Conservation (phyloP, 2,329 filamentous ascomycete genomes). For the Penicillium sp. region DNA sequence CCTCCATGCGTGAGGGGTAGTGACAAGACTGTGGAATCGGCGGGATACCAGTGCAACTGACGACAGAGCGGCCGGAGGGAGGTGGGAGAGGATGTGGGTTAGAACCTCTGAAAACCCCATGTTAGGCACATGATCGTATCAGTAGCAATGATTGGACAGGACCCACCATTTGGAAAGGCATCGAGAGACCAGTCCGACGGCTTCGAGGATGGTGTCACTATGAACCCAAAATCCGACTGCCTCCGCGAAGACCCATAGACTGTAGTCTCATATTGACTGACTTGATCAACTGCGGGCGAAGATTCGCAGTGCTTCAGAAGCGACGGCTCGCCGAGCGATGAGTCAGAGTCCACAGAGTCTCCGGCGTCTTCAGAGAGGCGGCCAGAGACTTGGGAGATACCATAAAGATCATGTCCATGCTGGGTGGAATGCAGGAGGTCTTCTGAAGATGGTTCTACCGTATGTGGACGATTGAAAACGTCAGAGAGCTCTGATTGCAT, state of each 20-base stretch:
- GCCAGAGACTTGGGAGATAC: slow-evolving; percentile 50
- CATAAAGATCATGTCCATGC: slow-evolving; percentile 61
- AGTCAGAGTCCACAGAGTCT: slow-evolving; percentile 35
- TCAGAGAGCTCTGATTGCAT: slow-evolving; percentile 67
- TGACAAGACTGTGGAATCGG: slow-evolving; percentile 84
- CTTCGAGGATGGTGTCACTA: slow-evolving; percentile 53
- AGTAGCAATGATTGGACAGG: slow-evolving; percentile 12
- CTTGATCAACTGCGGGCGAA: slow-evolving; percentile 55
- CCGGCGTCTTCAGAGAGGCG: slow-evolving; percentile 47
- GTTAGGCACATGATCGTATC: slow-evolving; percentile 20
- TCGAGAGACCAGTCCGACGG: slow-evolving; percentile 56
- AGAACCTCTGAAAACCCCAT: slow-evolving; percentile 71
- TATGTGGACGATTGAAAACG: slow-evolving; percentile 53
- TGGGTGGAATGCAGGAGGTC: slow-evolving; percentile 51
- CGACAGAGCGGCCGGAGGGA: slow-evolving; percentile 82
- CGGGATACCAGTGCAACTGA: slow-evolving; percentile 84
- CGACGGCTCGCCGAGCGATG: slow-evolving; percentile 26
- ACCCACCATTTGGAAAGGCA: slow-evolving; percentile 79
- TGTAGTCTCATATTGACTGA: slow-evolving; percentile 61
- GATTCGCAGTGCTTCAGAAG: slow-evolving; percentile 38
- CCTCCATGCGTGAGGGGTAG: slow-evolving; percentile 90
- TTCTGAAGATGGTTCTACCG: slow-evolving; percentile 44
- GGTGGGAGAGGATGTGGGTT: slow-evolving; percentile 87
- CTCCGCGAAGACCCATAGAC: slow-evolving; percentile 42
- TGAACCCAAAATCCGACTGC: slow-evolving; percentile 55